A percentile compares a stretch with the other conserved stretches of the same genome.
These are phyloP conservation scores for Lentinus tigrinus DNA, from an alignment of 768 basidiomycete species.

Conservation along the genomic window DNA sequence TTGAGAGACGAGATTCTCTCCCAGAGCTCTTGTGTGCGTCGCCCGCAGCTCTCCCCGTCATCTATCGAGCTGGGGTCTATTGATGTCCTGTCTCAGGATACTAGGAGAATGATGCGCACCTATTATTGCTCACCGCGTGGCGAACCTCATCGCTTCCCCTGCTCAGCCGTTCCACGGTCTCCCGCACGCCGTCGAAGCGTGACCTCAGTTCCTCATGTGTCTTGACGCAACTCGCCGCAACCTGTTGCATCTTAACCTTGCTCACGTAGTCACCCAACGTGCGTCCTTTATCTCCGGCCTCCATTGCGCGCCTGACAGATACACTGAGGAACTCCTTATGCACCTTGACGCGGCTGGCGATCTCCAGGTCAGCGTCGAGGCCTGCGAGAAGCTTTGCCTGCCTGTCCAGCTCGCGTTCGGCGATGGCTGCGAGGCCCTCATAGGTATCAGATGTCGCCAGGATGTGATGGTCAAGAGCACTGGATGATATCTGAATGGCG, in stretches of 20 bases:
- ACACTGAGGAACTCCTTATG: slow-evolving; percentile 76
- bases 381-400: slow-evolving; percentile 63
- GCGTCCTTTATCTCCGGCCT: slow-evolving; percentile 64
- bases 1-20: slow-evolving; percentile 54
- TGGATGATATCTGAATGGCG: slow-evolving; percentile 71
- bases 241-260: slow-evolving; percentile 74
- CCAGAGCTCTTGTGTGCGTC: slow-evolving; percentile 58
- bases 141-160: slow-evolving; percentile 63
- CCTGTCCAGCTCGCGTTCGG: slow-evolving; percentile 62
- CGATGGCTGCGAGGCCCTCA: slow-evolving; percentile 66
- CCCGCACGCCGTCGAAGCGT: slow-evolving; percentile 55
- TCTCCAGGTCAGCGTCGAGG: slow-evolving; percentile 69
- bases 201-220: slow-evolving; percentile 66
- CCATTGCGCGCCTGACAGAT: slow-evolving; percentile 65
- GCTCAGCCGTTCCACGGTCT: slow-evolving; percentile 50
- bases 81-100: background rate
- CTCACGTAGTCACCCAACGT: slow-evolving; percentile 83
- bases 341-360: slow-evolving; percentile 63
- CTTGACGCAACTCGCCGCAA: slow-evolving; percentile 66
- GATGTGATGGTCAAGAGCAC: slow-evolving; percentile 68
- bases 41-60: slow-evolving; percentile 54
- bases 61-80: slow-evolving; percentile 47
- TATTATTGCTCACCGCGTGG: slow-evolving; percentile 41
- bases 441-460: slow-evolving; percentile 72
- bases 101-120: slow-evolving; percentile 36